Conservation (phyloP, 1,284 basidiomycete genomes). For the Coriolopsis trogii region DNA sequence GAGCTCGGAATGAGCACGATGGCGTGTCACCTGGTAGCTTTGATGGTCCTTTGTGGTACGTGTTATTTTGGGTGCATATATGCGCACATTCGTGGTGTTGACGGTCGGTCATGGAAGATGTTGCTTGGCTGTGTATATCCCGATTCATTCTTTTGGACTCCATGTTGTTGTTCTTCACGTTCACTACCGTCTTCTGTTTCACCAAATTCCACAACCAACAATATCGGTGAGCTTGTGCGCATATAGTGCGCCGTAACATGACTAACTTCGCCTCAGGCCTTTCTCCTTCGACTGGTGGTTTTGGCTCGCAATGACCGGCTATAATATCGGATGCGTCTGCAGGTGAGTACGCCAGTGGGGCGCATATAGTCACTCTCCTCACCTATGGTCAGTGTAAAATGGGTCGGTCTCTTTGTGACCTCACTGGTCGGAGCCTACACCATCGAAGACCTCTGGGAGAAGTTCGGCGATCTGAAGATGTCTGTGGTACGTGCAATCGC, state of each 20-base stretch:
- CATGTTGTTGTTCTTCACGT: constrained; percentile 98
- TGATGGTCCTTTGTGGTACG: constrained; percentile 92
- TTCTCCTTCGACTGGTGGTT: constrained; percentile 97
- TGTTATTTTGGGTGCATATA: constrained; percentile 14
- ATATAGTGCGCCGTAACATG: no score
- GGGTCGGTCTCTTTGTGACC: constrained; percentile 95
- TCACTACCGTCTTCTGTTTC: constrained; percentile 93
- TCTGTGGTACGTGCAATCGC: constrained; percentile 62
- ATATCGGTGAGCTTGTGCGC: constrained; percentile 63
- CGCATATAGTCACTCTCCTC: neutral
- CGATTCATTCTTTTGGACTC: constrained; percentile 98
- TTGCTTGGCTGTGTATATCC: constrained; percentile 96
- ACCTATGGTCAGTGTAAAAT: constrained; percentile 78
- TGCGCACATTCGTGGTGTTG: constrained; percentile 6
- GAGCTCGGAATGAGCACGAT: constrained; percentile 92
- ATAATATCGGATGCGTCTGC: constrained; percentile 94
- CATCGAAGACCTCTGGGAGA: constrained; percentile 97
- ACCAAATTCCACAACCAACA: constrained; percentile 98
- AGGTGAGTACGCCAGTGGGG: constrained; percentile 51
- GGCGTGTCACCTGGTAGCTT: constrained; percentile 88
- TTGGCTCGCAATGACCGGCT: constrained; percentile 90
- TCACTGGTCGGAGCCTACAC: constrained; percentile 96
- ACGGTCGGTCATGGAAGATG: constrained; percentile 55
- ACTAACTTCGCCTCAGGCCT: constrained; percentile 49
- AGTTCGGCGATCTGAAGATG: constrained; percentile 96